Evolutionary conservation across 129 eudicot genomes (phyloP), one percentile per base, ranked within the genome.

Genomic region (Scalesia atractyloides): DNA sequence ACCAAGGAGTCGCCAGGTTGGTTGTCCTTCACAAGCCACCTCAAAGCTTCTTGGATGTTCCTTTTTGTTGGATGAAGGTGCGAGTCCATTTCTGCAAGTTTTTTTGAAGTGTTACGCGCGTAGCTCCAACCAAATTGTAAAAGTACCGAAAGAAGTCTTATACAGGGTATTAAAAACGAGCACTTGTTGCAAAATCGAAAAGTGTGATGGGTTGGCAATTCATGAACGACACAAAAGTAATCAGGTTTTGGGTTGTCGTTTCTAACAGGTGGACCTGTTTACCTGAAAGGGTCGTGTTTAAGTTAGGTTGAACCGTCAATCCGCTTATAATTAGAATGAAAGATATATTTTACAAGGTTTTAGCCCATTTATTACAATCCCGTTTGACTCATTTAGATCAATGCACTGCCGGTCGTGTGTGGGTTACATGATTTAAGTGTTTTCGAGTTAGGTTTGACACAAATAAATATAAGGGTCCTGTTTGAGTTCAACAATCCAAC

Each of bases 1-100:
- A 91, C 97, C 70, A 91, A 24, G 2, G 95, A 91, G 82, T 91
- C 97, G 69, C 91, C 97, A 0, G 74, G 15, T 60, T 69, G 72
- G 69, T 79, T 76, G 47, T 81, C 91, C 72, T 75, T 80, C 66
- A 87, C 85, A 13, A 90, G 84, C 97, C 97, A 90, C 43, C 44
- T 81, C 64, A 90, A 64, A 44, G 84, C 97, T 60, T 85, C 86
- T 70, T 83, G 83, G 54, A 90, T 90, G 30, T 90, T 87, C 60
- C 78, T 81, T 77, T 72, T 90, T n/a, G 95, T 85, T 59, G 97
- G 97, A 44, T 48, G 81, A 16, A 30, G 53, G 80, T 83, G 20
- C 22, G 67, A 22, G 69, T 74, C 84, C 52, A 57, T 82, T 80
- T 90, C 95, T 81, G 89, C 86, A 81, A 39, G 34, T 12, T 56